Conservation (phyloP, 176 grass and related monocot genomes). For the Alloteropsis semialata region DNA sequence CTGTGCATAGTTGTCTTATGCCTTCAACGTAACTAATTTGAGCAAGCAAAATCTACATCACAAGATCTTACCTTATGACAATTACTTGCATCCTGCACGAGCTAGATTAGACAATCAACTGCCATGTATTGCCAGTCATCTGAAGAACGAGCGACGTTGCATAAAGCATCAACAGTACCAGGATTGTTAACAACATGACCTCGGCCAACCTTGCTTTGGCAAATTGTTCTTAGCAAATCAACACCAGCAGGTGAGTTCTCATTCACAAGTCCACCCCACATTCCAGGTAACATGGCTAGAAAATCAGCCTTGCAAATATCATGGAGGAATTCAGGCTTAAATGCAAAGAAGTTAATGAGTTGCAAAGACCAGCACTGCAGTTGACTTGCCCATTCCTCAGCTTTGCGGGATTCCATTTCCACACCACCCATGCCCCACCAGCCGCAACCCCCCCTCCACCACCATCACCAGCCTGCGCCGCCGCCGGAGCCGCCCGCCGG, state of each 20-base stretch:
- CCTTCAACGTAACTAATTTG: background rate
- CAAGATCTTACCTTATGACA: conserved; percentile 72
- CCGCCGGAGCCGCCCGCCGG: no score
- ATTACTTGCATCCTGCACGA: conserved; percentile 80
- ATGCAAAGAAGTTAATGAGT: conserved; percentile 95
- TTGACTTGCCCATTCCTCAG: conserved; percentile 99
- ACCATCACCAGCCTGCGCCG: no score
- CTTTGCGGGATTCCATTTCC: conserved; percentile 96
- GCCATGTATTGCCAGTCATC: conserved; percentile 99
- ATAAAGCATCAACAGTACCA: conserved; percentile 72
- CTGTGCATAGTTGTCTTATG: background rate
- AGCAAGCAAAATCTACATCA: background rate
- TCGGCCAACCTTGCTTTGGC: conserved; percentile 81
- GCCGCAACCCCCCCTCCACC: no score
- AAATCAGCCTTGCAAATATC: conserved; percentile 90
- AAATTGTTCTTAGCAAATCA: conserved; percentile 88
- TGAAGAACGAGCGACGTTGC: conserved; percentile 92
- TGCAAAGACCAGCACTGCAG: conserved; percentile 99
- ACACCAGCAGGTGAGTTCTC: conserved; percentile 95
- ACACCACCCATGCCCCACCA: no score
- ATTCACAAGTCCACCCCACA: conserved; percentile 98
- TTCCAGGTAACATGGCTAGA: conserved; percentile 81
- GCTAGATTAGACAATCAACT: conserved; percentile 93
- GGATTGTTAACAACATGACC: conserved; percentile 69
- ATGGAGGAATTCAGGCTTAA: conserved; percentile 87